Base-by-base conservation (phyloP, 179 eudicot species). In the Dionaea muscipula region DNA sequence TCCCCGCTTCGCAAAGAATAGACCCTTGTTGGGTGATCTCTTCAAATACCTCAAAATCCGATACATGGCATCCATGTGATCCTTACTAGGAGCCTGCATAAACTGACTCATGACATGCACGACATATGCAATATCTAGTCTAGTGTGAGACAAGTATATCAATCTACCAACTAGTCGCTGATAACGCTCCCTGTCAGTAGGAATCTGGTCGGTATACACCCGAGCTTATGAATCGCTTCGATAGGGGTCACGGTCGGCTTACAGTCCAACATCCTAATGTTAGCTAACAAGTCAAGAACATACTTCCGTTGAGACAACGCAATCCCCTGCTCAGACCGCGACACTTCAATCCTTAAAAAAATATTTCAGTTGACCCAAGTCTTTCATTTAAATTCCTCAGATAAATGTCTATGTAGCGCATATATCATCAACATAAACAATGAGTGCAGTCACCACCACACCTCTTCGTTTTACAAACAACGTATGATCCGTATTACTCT, bases 401-500 rank as follows among this genome's bases (percentile, higher is more conserved):
- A 15, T 12, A 47, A 24, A 4, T 2, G 6, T 15, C 21, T 4
- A 5, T 47, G 45, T 7, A 40, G 45, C 3, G 7, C 16, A 14
- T 7, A 47, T 47, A 23, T 47, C 51, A 47, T 47, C 27, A 9
- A 47, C 51, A 47, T 47, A 22, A 8, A 47, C 27, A 8, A 47
- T 47, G 4, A 23, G 4, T 6, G 27, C 11, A 1, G 27, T 17
- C 5, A 47, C 13, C 27, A 20, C 21, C 20, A 8, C 13, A 21
- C 7, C 14, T 6, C 13, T 6, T 7, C 17, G 27, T 23, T 10
- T 47, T 23, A 23, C 12, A 12, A 47, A 47, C 15, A 47, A 4
- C 2, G 51, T 47, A 47, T 47, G 27, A 47, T 47, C 28, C 1
- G 14, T 2, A 3, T 47, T 6, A 3, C 27, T 17, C 11, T 47